Evolutionary conservation across 164 flowering plant species (phyloP).

Genomic region (Dillenia turbinata): DNA sequence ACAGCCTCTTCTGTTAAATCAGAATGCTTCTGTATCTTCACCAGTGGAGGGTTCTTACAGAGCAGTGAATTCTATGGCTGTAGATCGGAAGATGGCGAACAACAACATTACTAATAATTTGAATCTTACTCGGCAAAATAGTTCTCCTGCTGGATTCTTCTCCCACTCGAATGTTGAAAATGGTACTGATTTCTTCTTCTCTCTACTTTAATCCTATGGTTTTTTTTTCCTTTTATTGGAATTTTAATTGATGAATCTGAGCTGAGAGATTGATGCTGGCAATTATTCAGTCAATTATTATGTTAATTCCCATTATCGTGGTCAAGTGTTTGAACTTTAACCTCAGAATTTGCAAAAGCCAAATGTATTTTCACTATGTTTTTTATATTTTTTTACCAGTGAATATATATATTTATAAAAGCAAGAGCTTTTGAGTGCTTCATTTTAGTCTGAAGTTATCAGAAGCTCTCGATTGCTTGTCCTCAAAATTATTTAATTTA

Average conservation of each 20-base stretch:
- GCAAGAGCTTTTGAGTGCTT: too few relatives aligned
- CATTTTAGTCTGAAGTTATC: too few relatives aligned
- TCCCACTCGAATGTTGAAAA: constrained; percentile 42
- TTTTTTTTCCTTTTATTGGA: background rate
- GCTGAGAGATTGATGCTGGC: background rate
- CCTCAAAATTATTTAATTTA: too few relatives aligned
- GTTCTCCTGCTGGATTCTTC: constrained; percentile 91
- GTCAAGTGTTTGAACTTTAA: background rate
- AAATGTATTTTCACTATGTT: too few relatives aligned
- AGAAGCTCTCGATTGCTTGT: too few relatives aligned
- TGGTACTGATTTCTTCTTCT: constrained; percentile 32
- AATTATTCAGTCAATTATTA: background rate
- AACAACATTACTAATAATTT: constrained; percentile 27
- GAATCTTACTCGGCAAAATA: constrained; percentile 70
- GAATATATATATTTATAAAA: too few relatives aligned
- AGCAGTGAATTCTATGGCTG: constrained; percentile 21
- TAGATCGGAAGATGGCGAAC: constrained; percentile 26
- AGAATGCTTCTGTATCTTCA: constrained; percentile 12
- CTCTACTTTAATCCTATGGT: background rate
- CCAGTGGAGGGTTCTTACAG: constrained; percentile 20
- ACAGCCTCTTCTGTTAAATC: constrained; percentile 24
- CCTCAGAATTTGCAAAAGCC: background rate
- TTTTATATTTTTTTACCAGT: too few relatives aligned
- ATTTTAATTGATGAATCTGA: background rate
- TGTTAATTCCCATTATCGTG: background rate